phyloP scores from a whole-genome alignment of 495 filamentous ascomycete species.

The Cenococcum geophilum region DNA sequence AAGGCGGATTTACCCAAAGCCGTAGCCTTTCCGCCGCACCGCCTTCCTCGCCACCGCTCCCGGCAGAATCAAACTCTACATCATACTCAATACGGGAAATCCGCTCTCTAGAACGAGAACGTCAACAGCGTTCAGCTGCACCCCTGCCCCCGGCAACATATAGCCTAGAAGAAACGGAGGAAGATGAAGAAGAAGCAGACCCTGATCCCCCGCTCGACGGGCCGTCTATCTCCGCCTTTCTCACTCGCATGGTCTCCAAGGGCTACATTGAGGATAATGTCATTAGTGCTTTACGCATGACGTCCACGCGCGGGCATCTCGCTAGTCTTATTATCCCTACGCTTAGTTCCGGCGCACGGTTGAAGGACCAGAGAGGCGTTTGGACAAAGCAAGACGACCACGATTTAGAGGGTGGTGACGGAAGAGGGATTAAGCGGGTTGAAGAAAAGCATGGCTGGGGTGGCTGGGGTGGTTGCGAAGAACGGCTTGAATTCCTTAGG shows the following conservation, averaged over 20 bases:
- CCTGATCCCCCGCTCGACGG: slow-evolving; percentile 21
- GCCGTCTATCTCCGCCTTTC: slow-evolving; percentile 14
- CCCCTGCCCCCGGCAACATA: not conserved
- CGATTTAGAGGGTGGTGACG: slow-evolving; percentile 18
- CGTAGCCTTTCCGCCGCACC: not conserved
- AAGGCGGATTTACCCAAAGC: slow-evolving; percentile 1
- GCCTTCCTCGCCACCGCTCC: not conserved
- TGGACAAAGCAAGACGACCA: slow-evolving; percentile 29
- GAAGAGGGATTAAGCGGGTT: slow-evolving; percentile 10
- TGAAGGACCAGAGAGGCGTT: slow-evolving; percentile 22
- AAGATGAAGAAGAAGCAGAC: slow-evolving; percentile 5
- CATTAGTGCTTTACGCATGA: slow-evolving; percentile 13
- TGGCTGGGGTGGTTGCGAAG: slow-evolving; percentile 25
- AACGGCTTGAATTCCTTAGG: slow-evolving; percentile 4
- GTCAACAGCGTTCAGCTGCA: not conserved
- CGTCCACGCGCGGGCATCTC: slow-evolving; percentile 7
- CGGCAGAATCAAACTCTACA: slow-evolving; percentile 8
- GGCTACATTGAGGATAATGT: slow-evolving; percentile 18
- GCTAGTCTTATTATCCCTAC: slow-evolving; percentile 8
- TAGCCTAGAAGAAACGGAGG: slow-evolving; percentile 1
- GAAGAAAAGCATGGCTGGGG: slow-evolving; percentile 19
- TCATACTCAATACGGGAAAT: slow-evolving; percentile 25
- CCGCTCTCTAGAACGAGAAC: slow-evolving; percentile 15
- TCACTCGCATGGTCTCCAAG: not conserved
- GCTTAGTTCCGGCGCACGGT: slow-evolving; percentile 3